These are phyloP conservation scores for Panaeolus cyanescens DNA, from an alignment of 768 basidiomycete genomes.

Conservation along the genomic window DNA sequence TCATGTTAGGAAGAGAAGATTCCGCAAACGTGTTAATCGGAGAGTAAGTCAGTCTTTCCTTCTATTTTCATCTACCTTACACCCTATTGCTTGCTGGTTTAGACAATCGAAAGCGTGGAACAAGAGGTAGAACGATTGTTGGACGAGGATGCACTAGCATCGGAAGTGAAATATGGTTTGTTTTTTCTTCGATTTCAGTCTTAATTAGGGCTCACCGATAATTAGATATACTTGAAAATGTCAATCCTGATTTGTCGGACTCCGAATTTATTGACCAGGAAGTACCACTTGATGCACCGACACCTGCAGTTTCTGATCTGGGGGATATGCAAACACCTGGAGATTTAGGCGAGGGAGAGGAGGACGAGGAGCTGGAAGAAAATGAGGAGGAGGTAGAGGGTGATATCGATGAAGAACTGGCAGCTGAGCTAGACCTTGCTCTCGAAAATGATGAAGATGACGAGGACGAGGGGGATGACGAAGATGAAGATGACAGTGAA, in stretches of 20 bases:
- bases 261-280: constrained; percentile 83
- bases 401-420: constrained; percentile 87
- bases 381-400: constrained; percentile 69
- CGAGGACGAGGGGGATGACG: constrained; percentile 68
- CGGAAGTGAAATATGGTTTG: constrained; percentile 77
- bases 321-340: constrained; percentile 67
- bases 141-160: constrained; percentile 75
- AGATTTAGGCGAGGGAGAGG: constrained; percentile 54
- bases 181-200: constrained; percentile 1
- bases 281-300: constrained; percentile 66
- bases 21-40: constrained; percentile 86
- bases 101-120: constrained; percentile 96
- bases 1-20: constrained; percentile 88
- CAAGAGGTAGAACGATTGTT: constrained; percentile 88
- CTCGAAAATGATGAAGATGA: constrained; percentile 69
- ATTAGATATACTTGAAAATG: constrained; percentile 83
- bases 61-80: background rate
- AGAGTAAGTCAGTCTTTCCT: constrained; percentile 49
- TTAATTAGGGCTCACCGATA: background rate
- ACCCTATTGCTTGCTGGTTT: background rate
- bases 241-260: constrained; percentile 88
- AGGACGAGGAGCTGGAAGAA: constrained; percentile 58
- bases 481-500: constrained; percentile 58
- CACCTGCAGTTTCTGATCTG: constrained; percentile 68
- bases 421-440: constrained; percentile 86